Percentiles rank a stretch among this genome's conserved stretches.
Conservation (phyloP, 176 grass and related monocot genomes). For the Dactylis glomerata region DNA sequence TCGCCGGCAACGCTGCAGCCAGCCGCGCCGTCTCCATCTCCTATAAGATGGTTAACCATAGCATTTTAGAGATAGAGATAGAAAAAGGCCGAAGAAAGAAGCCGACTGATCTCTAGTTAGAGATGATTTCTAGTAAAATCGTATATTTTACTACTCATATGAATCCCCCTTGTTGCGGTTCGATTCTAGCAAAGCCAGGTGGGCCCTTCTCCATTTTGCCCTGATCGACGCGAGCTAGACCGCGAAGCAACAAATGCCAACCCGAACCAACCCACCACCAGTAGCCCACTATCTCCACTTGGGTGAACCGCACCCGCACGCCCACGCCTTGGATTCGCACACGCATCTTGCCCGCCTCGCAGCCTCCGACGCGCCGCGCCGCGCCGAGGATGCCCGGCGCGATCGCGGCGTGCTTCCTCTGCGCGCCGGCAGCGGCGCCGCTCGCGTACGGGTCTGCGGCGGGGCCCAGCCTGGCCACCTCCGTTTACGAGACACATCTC, state of each 20-base stretch:
- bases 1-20: no score
- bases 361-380: background rate
- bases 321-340: slow-evolving; percentile 31
- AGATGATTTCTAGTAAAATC: no score
- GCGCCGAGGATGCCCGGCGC: background rate
- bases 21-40: no score
- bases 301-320: slow-evolving; percentile 4
- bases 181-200: background rate
- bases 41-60: no score
- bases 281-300: background rate
- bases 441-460: background rate
- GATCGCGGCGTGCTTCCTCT: background rate
- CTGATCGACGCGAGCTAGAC: background rate
- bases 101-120: no score
- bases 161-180: no score
- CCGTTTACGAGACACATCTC: slow-evolving; percentile 84
- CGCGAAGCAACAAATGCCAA: background rate
- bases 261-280: background rate
- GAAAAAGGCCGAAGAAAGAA: no score
- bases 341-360: slow-evolving; percentile 1
- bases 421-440: background rate
- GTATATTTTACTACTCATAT: no score
- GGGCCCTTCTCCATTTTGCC: background rate
- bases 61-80: no score
- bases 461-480: slow-evolving; percentile 48